Conservation (phyloP, 305 asterid genomes). For the Solanum hybrid region DNA sequence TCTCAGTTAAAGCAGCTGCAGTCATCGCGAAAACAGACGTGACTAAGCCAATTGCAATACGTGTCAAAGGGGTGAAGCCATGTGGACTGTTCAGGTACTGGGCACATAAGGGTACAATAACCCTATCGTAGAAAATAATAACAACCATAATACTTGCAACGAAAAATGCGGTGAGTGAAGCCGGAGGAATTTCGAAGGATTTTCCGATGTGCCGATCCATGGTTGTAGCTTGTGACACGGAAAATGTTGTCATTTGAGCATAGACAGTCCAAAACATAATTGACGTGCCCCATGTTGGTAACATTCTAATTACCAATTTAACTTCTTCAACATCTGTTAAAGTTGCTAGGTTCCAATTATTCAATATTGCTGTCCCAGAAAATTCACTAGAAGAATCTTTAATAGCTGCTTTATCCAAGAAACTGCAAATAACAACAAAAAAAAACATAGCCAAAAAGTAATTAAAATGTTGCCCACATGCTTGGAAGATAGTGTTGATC, state of each 20-base stretch:
- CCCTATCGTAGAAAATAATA: conserved; percentile 46
- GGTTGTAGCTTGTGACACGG: conserved; percentile 66
- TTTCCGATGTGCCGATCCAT: conserved; percentile 45
- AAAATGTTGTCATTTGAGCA: conserved; percentile 81
- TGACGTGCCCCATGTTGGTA: conserved; percentile 80
- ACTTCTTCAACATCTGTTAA: conserved; percentile 82
- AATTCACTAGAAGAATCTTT: conserved; percentile 17
- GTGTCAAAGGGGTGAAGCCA: conserved; percentile 59
- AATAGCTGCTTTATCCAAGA: conserved; percentile 79
- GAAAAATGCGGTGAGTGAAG: conserved; percentile 62
- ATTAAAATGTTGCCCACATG: background rate
- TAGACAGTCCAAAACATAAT: conserved; percentile 67
- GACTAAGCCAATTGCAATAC: conserved; percentile 42
- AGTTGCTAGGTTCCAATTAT: conserved; percentile 55
- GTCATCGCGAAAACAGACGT: conserved; percentile 46
- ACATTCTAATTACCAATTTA: conserved; percentile 52
- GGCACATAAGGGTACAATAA: conserved; percentile 38
- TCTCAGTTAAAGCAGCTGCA: conserved; percentile 47
- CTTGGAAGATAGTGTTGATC: background rate
- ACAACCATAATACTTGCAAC: conserved; percentile 46
- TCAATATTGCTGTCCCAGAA: background rate
- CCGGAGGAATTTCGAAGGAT: conserved; percentile 58
- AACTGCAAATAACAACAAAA: conserved; percentile 24
- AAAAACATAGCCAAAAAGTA: background rate
- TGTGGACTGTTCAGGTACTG: conserved; percentile 28